These are phyloP conservation scores for Kwoniella mangroviensis DNA, from an alignment of 768 basidiomycete species.

Conservation along the genomic window DNA sequence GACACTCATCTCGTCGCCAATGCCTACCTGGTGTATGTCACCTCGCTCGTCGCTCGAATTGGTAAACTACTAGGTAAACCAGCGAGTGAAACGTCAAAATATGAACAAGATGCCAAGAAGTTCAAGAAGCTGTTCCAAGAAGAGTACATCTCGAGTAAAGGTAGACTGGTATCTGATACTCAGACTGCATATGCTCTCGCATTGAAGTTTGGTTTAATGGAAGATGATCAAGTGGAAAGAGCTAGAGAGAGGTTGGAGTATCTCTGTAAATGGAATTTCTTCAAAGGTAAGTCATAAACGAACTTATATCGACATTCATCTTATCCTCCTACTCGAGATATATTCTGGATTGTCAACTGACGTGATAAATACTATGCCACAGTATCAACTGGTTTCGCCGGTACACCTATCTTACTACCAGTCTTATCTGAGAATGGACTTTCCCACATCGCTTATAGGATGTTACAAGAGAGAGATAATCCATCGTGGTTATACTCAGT, in stretches of 20 bases:
- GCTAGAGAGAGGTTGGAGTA: slow-evolving; percentile 34
- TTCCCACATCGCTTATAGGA: slow-evolving; percentile 47
- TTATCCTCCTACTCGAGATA: background rate
- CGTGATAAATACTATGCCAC: background rate
- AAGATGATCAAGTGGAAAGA: slow-evolving; percentile 2
- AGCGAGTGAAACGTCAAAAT: slow-evolving; percentile 32
- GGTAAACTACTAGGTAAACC: slow-evolving; percentile 33
- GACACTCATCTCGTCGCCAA: slow-evolving; percentile 49
- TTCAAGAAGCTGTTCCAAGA: slow-evolving; percentile 37
- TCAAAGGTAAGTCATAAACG: slow-evolving; percentile 25
- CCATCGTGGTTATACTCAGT: slow-evolving; percentile 46
- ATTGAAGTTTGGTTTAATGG: slow-evolving; percentile 45
- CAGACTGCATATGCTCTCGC: slow-evolving; percentile 48
- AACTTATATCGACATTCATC: no score
- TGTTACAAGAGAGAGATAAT: slow-evolving; percentile 46
- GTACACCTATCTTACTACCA: slow-evolving; percentile 50
- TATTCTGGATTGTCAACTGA: no score
- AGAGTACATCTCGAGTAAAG: slow-evolving; percentile 45
- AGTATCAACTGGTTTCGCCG: slow-evolving; percentile 54
- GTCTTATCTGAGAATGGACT: slow-evolving; percentile 36
- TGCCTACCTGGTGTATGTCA: slow-evolving; percentile 49
- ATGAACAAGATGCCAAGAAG: slow-evolving; percentile 19
- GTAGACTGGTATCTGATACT: slow-evolving; percentile 47
- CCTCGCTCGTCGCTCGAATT: slow-evolving; percentile 32
- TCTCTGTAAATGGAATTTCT: slow-evolving; percentile 28